These are phyloP conservation scores for Erigeron philadelphicus DNA, from an alignment of 140 eudicot species.

Conservation along the genomic window DNA sequence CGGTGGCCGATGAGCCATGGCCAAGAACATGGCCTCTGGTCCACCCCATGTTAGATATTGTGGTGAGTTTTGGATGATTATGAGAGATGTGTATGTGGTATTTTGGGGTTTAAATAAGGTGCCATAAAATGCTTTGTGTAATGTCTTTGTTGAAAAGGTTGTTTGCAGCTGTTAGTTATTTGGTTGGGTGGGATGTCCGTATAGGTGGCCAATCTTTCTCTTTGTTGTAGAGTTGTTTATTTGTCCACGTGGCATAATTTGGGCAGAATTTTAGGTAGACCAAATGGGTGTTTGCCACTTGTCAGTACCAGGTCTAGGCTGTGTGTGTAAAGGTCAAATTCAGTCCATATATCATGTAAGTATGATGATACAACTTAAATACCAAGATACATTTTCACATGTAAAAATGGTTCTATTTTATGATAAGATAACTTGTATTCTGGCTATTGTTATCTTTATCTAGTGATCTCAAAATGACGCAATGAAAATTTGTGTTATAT, in stretches of 20 bases:
- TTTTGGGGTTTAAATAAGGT: slow-evolving; percentile 31
- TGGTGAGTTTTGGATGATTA: slow-evolving; percentile 21
- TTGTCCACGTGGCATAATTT: slow-evolving; percentile 47
- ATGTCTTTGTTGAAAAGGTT: slow-evolving; percentile 23
- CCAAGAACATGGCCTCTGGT: slow-evolving; percentile 65
- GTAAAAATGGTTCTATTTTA: neutral
- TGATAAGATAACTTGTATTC: neutral
- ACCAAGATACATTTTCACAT: slow-evolving; percentile 2
- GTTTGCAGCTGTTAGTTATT: slow-evolving; percentile 29
- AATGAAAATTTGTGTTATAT: too few species aligned
- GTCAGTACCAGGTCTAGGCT: slow-evolving; percentile 29
- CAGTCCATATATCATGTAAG: slow-evolving; percentile 6
- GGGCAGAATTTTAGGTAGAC: slow-evolving; percentile 40
- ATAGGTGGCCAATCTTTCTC: slow-evolving; percentile 39
- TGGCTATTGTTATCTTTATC: neutral
- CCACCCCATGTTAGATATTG: slow-evolving; percentile 45
- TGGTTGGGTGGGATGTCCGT: slow-evolving; percentile 49
- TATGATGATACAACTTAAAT: slow-evolving; percentile 6
- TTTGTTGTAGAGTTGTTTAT: slow-evolving; percentile 32
- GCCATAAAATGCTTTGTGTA: neutral
- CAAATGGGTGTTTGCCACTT: slow-evolving; percentile 43
- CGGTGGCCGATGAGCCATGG: slow-evolving; percentile 72
- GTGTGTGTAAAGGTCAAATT: slow-evolving; percentile 14
- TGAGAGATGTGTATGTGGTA: slow-evolving; percentile 23
- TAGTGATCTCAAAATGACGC: too few species aligned